Evolutionary conservation across 228 moss, liverwort and hornwort species (phyloP), one percentile per base, ranked within the genome.

Genomic region (Sphagnum fallax): DNA sequence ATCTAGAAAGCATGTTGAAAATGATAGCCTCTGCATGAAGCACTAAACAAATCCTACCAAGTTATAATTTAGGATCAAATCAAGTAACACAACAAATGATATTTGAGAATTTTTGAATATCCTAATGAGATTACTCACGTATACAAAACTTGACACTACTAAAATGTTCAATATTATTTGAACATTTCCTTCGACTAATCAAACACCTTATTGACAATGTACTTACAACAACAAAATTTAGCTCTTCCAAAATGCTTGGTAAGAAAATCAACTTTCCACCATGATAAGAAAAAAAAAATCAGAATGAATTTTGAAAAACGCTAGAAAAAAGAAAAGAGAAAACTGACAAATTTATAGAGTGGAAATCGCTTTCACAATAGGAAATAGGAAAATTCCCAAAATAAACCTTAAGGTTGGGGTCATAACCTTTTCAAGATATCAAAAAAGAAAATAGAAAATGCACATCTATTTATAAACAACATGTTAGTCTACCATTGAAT

Each of bases 401-500:
- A 32, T 32, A 32, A 32, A 32, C 32, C 32, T 32, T 32, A 32
- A 2, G 2, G 32, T 32, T 32, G 32, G 2, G 32, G 32, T 32
- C 32, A 32, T 32, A 32, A 32, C 3, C 2, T 32, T 32, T 2
- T 32, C 32, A 32, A 32, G 32, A 32, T 32, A 32, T 32, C 32
- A 32, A 32, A 32, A 32, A 32, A 2, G 32, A 32, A 32, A 32
- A 32, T 32, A 2, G 0, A 32, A 1, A 13, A 65, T 48, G 48
- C 47, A 47, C 59, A 90, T 88, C 88, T 90, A 94, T 84, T 98
- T 98, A 60, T 98, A 98, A 5, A 98, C 98, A 55, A 83, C 90
- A 52, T 98, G 98, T 13, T 92, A 90, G 75, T 98, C 94, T 11
- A 89, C 90, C 98, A 98, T 98, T 98, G 63, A 98, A 81, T 70